A percentile compares a stretch with the other conserved stretches of the same genome.
These are phyloP conservation scores for Porogramme epimiltina DNA, from an alignment of 1,284 basidiomycete genomes.

Conservation along the genomic window DNA sequence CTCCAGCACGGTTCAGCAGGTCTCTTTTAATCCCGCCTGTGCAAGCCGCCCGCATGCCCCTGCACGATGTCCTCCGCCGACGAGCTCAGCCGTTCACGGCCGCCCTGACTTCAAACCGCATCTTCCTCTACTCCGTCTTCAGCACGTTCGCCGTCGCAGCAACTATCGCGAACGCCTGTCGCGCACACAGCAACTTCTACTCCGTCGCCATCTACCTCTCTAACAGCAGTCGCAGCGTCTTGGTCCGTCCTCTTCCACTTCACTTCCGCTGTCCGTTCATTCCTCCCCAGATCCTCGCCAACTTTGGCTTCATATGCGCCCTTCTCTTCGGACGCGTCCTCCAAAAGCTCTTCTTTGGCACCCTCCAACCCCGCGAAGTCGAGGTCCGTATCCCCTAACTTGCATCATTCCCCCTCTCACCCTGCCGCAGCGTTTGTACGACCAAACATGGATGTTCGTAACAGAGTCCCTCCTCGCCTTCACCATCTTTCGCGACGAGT, in stretches of 20 bases:
- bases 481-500: constrained; percentile 95
- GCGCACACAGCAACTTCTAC: constrained; percentile 91
- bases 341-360: constrained; percentile 92
- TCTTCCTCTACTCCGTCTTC: constrained; percentile 69
- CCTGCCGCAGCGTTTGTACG: constrained; percentile 79
- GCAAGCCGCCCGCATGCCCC: no score
- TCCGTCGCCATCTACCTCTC: constrained; percentile 92
- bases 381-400: constrained; percentile 76
- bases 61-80: constrained; percentile 42
- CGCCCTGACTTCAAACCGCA: constrained; percentile 59
- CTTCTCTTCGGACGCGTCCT: constrained; percentile 77
- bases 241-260: constrained; percentile 55
- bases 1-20: not conserved
- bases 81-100: constrained; percentile 44
- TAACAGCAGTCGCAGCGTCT: constrained; percentile 85
- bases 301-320: constrained; percentile 84
- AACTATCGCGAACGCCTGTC: constrained; percentile 79
- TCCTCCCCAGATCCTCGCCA: constrained; percentile 80
- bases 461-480: constrained; percentile 95
- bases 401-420: constrained; percentile 6
- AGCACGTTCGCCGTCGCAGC: constrained; percentile 74
- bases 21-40: no score
- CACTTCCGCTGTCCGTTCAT: constrained; percentile 3
- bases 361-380: constrained; percentile 85
- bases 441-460: constrained; percentile 95